A percentile compares a stretch with the other conserved stretches of the same genome.
Conservation (phyloP, 1,284 basidiomycete species). For the Ustilago lituana region DNA sequence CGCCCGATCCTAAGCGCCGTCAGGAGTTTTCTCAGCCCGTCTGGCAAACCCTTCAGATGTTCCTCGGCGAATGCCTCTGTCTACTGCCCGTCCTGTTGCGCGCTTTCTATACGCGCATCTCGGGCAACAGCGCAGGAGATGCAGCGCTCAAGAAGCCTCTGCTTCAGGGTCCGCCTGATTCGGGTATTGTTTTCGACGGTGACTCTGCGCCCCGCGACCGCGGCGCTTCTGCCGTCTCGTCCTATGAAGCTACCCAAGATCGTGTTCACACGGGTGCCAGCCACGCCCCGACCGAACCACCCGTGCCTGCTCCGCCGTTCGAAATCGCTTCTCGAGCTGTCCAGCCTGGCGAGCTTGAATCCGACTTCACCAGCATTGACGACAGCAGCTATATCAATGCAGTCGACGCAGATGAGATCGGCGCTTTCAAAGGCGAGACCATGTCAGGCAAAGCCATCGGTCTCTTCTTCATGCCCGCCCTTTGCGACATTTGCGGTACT, state of each 20-base stretch:
- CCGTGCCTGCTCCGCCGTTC: conserved; percentile 37
- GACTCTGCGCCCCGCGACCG: conserved; percentile 25
- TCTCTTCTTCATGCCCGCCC: conserved; percentile 81
- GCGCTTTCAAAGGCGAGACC: conserved; percentile 34
- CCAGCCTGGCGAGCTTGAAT: conserved; percentile 40
- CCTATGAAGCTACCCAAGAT: conserved; percentile 42
- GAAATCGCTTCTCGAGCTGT: conserved; percentile 44
- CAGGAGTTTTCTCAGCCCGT: conserved; percentile 63
- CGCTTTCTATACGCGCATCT: conserved; percentile 22
- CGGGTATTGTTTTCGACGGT: conserved; percentile 37
- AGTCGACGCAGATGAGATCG: conserved; percentile 28
- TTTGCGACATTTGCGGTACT: conserved; percentile 85
- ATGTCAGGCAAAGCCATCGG: conserved; percentile 63
- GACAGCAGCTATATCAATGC: conserved; percentile 40
- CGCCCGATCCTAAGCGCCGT: conserved; percentile 42
- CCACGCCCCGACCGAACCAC: conserved; percentile 39
- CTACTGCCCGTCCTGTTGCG: conserved; percentile 50
- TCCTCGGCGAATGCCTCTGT: conserved; percentile 68
- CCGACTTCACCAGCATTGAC: conserved; percentile 25
- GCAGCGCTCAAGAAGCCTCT: conserved; percentile 46
- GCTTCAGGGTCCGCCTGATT: conserved; percentile 38
- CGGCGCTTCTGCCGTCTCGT: conserved; percentile 24
- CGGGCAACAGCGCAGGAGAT: conserved; percentile 17
- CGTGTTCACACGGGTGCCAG: conserved; percentile 43
- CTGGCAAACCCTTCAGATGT: conserved; percentile 68